A percentile compares a stretch with the other conserved stretches of the same genome.
These are phyloP conservation scores for Yamadazyma insecticola DNA, from an alignment of 805 yeast species.

Conservation along the genomic window DNA sequence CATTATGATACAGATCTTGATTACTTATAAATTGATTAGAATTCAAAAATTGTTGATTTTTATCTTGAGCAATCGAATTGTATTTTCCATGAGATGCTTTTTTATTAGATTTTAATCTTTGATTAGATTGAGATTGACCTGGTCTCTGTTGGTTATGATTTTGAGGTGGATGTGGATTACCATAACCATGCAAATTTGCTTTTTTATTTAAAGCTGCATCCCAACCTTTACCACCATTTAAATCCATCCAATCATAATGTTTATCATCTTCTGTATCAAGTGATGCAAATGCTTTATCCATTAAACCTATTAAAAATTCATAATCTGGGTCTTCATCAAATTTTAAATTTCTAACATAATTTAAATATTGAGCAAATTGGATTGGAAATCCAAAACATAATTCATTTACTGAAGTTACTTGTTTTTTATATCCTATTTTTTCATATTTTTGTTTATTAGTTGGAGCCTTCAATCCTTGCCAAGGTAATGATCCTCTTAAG, in stretches of 20 bases:
- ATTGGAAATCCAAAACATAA: slow-evolving; percentile 62
- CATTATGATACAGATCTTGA: slow-evolving; percentile 17
- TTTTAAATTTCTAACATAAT: slow-evolving; percentile 60
- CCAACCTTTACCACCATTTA: slow-evolving; percentile 81
- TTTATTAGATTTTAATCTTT: slow-evolving; percentile 13
- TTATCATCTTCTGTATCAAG: slow-evolving; percentile 44
- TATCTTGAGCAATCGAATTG: slow-evolving; percentile 5
- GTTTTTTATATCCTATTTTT: slow-evolving; percentile 78
- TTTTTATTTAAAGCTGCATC: slow-evolving; percentile 70
- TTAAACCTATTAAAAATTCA: slow-evolving; percentile 67
- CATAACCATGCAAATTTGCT: slow-evolving; percentile 79
- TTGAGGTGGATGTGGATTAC: slow-evolving; percentile 60
- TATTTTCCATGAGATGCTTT: slow-evolving; percentile 6
- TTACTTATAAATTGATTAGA: slow-evolving; percentile 7
- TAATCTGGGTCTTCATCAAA: slow-evolving; percentile 83
- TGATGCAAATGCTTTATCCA: slow-evolving; percentile 73
- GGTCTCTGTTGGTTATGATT: slow-evolving; percentile 23
- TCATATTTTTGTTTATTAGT: slow-evolving; percentile 81
- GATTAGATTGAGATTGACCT: not conserved
- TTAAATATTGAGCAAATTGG: slow-evolving; percentile 71
- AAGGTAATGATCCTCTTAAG: slow-evolving; percentile 73
- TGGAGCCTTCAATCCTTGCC: slow-evolving; percentile 90
- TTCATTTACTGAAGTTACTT: slow-evolving; percentile 60
- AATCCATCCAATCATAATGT: slow-evolving; percentile 76
- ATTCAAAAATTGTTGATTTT: slow-evolving; percentile 14